These are phyloP conservation scores for Streptanthus diversifolius DNA, from an alignment of 345 rosid genomes.

Conservation along the genomic window DNA sequence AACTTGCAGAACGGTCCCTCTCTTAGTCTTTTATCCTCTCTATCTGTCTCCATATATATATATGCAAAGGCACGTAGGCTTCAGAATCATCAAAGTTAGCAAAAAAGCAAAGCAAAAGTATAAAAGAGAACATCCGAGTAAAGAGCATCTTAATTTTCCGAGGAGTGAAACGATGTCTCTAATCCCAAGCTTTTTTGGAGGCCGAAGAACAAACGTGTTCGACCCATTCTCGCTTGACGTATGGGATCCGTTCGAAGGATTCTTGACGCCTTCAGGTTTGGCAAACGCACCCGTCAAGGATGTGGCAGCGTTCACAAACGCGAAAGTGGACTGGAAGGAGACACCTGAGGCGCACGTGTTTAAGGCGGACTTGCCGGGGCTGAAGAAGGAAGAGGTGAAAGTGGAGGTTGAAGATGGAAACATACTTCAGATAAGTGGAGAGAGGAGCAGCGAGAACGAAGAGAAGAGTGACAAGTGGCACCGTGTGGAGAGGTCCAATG, in stretches of 20 bases:
- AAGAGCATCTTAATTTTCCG: no score
- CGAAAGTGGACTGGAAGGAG: constrained; percentile 39
- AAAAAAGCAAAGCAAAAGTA: no score
- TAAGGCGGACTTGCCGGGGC: constrained; percentile 39
- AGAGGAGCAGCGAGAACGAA: constrained; percentile 33
- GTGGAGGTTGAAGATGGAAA: constrained; percentile 39
- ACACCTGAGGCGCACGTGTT: constrained; percentile 39
- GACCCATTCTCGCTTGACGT: constrained; percentile 33
- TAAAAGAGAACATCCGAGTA: no score
- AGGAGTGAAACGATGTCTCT: constrained; percentile 27
- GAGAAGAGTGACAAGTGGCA: constrained; percentile 45
- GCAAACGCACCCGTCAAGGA: constrained; percentile 4
- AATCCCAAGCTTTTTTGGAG: constrained; percentile 27
- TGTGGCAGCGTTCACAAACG: constrained; percentile 29
- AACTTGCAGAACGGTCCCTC: no score
- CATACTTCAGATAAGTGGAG: constrained; percentile 39
- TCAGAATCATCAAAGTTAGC: no score
- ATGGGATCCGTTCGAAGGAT: constrained; percentile 34
- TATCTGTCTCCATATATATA: no score
- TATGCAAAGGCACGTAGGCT: no score
- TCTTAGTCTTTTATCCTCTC: no score
- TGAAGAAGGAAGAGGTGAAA: constrained; percentile 40
- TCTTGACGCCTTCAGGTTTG: neutral
- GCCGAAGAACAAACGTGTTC: constrained; percentile 33
- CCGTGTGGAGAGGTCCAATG: constrained; percentile 35